Conservation (phyloP, 2,329 filamentous ascomycete genomes). For the Alternaria postmessia region DNA sequence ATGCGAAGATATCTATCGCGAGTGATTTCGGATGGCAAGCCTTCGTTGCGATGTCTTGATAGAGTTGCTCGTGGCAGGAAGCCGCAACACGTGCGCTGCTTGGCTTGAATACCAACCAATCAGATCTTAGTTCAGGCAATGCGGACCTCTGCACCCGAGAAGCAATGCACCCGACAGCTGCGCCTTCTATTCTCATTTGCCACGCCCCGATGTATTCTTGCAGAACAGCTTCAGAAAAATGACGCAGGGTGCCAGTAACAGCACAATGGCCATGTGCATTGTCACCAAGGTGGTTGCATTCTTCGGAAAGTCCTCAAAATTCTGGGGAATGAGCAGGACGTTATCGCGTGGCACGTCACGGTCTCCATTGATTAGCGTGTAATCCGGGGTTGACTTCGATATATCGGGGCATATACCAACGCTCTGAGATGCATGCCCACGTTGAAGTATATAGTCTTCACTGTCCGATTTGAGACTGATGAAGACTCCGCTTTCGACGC, state of each 20-base stretch:
- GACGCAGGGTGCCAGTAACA: slow-evolving; percentile 9
- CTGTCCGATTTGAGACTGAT: background rate
- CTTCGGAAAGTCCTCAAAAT: background rate
- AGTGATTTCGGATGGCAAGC: background rate
- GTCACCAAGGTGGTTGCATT: slow-evolving; percentile 10
- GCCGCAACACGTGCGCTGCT: slow-evolving; percentile 2
- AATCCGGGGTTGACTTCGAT: background rate
- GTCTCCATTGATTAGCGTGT: background rate
- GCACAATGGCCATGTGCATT: slow-evolving; percentile 4
- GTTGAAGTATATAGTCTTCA: background rate
- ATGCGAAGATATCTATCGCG: background rate
- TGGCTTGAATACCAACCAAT: slow-evolving; percentile 8
- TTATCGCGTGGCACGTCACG: background rate
- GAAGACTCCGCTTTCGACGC: no score
- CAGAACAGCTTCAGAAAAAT: background rate
- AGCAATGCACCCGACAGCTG: slow-evolving; percentile 7
- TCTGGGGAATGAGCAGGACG: background rate
- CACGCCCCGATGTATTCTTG: background rate
- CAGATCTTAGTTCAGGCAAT: background rate
- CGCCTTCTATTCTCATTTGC: slow-evolving; percentile 1
- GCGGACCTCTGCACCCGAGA: slow-evolving; percentile 11
- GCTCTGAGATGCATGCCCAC: background rate
- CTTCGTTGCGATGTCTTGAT: background rate
- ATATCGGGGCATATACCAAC: background rate
- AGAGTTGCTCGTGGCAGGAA: slow-evolving; percentile 6